phyloP scores from a whole-genome alignment of 306 rosid species.

The Vicia villosa region DNA sequence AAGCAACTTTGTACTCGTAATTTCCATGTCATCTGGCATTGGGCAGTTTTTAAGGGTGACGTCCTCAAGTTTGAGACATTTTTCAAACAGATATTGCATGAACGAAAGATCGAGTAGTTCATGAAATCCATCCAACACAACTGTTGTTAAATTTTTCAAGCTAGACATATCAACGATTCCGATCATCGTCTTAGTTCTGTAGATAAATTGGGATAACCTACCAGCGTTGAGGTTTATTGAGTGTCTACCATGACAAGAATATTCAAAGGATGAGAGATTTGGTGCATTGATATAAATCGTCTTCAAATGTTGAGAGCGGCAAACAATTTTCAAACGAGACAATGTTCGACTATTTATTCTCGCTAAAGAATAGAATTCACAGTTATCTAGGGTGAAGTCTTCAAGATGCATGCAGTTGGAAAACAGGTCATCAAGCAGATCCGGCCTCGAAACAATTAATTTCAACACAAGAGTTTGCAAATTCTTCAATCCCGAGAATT shows the following conservation, averaged over 20 bases:
- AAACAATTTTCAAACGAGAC: not conserved
- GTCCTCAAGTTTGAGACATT: conserved; percentile 1
- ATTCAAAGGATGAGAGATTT: not conserved
- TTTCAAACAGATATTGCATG: not conserved
- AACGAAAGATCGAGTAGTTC: not conserved
- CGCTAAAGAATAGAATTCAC: not conserved
- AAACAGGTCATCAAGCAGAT: not conserved
- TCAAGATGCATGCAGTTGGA: not conserved
- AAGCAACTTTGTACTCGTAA: not conserved
- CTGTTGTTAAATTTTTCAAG: not conserved
- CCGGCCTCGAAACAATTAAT: not conserved
- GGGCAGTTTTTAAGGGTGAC: not conserved
- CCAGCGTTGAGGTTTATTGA: not conserved
- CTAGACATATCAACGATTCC: not conserved
- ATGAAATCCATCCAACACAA: not conserved
- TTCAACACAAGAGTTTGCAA: not conserved
- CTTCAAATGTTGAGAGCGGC: not conserved
- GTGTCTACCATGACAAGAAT: not conserved
- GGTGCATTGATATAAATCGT: not conserved
- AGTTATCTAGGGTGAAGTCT: not conserved
- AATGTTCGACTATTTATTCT: not conserved
- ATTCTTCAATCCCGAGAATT: not conserved
- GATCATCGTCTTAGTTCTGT: not conserved
- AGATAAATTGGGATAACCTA: not conserved
- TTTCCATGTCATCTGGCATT: not conserved